Evolutionary conservation across 192 early-diverging fungal genomes (phyloP).

Genomic region (Tieghemiomyces parasiticus): DNA sequence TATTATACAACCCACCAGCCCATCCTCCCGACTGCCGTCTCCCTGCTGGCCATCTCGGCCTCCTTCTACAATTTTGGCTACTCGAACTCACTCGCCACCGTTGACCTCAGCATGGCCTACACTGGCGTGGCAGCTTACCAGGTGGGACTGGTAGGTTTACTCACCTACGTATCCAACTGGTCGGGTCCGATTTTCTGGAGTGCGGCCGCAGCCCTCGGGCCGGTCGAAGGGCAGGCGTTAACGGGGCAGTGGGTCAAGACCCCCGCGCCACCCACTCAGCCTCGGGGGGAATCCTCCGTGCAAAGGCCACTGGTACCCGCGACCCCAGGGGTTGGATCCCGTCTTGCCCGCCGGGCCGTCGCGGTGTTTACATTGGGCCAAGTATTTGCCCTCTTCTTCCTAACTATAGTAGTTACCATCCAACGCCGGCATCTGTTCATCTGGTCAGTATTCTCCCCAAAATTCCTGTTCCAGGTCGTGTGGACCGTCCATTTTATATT

Average conservation of each 20-base stretch:
- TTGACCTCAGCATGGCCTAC: constrained; percentile 65
- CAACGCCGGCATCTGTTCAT: constrained; percentile 59
- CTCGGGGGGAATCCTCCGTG: constrained; percentile 11
- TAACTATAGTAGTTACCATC: constrained; percentile 46
- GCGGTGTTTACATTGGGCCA: constrained; percentile 23
- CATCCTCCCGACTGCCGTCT: too few relatives aligned
- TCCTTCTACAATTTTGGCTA: constrained; percentile 59
- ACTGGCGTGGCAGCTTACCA: constrained; percentile 52
- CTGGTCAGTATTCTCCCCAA: constrained; percentile 75
- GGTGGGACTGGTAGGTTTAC: constrained; percentile 36
- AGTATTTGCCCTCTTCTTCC: constrained; percentile 29
- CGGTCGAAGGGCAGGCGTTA: too few relatives aligned
- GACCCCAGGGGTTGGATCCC: background rate
- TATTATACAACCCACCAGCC: too few relatives aligned
- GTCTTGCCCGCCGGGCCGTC: background rate
- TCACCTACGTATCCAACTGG: constrained; percentile 63
- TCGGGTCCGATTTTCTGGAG: constrained; percentile 47
- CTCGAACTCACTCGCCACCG: constrained; percentile 60
- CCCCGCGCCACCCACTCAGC: background rate
- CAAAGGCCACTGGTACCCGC: constrained; percentile 15
- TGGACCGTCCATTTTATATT: constrained; percentile 42
- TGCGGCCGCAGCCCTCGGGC: constrained; percentile 16
- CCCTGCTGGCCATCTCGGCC: constrained; percentile 15
- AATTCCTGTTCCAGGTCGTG: constrained; percentile 56
- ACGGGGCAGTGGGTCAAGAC: background rate